A percentile compares a stretch with the other conserved stretches of the same genome.
Evolutionary conservation across 768 basidiomycete species (phyloP).

Genomic region (Pleurotus platypus): DNA sequence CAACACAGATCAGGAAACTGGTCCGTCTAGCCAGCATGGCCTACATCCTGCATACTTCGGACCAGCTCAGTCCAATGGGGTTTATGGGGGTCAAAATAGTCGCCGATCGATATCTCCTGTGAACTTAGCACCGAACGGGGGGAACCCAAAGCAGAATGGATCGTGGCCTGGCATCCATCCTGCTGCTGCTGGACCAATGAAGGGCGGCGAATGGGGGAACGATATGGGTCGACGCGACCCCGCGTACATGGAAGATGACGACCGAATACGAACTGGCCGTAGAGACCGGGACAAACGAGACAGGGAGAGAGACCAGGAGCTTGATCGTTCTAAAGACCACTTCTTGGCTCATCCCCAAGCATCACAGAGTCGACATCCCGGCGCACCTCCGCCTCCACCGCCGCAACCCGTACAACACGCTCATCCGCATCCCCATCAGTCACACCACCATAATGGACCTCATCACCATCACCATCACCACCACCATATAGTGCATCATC

Average conservation of each 20-base stretch:
- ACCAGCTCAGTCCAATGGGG: slow-evolving; percentile 4
- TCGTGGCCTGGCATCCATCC: slow-evolving; percentile 31
- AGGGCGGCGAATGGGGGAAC: slow-evolving; percentile 14
- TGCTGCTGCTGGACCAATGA: slow-evolving; percentile 14
- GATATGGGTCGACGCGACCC: slow-evolving; percentile 13
- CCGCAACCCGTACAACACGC: slow-evolving; percentile 25
- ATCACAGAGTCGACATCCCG: slow-evolving; percentile 21
- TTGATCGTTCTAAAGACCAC: slow-evolving; percentile 20
- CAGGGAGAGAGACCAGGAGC: slow-evolving; percentile 16
- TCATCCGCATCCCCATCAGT: slow-evolving; percentile 25
- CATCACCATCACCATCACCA: slow-evolving; percentile 50
- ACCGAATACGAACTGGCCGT: slow-evolving; percentile 8
- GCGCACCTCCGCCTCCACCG: slow-evolving; percentile 7
- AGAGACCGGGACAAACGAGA: slow-evolving; percentile 12
- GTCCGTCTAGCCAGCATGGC: slow-evolving; percentile 21
- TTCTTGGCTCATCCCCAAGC: slow-evolving; percentile 13
- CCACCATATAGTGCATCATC: slow-evolving; percentile 46
- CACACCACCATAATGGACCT: slow-evolving; percentile 28
- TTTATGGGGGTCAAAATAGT: slow-evolving; percentile 13
- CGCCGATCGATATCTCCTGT: slow-evolving; percentile 36
- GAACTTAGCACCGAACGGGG: slow-evolving; percentile 25
- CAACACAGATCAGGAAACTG: slow-evolving; percentile 21
- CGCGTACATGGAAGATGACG: slow-evolving; percentile 13
- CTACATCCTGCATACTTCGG: slow-evolving; percentile 32
- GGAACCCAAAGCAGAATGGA: slow-evolving; percentile 25